Conservation (phyloP, 2,329 filamentous ascomycete genomes). For the Phialophora chinensis region DNA sequence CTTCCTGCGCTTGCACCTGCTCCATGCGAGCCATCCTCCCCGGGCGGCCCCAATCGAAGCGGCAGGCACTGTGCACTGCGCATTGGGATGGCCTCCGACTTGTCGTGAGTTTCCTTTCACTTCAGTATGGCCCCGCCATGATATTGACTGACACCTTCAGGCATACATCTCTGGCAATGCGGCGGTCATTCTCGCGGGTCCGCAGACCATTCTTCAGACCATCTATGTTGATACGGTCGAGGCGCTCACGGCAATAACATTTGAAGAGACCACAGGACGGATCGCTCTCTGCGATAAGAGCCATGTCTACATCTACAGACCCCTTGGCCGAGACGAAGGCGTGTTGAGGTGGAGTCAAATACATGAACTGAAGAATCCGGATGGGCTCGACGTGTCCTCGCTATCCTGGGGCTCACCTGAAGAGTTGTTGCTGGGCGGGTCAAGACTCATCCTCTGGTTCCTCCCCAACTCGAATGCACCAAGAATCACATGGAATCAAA, state of each 20-base stretch:
- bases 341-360: conserved; percentile 58
- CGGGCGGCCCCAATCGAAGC: conserved; percentile 76
- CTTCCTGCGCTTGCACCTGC: conserved; percentile 39
- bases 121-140: conserved; percentile 4
- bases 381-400: conserved; percentile 55
- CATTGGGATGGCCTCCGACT: conserved; percentile 75
- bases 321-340: conserved; percentile 72
- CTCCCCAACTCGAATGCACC: conserved; percentile 48
- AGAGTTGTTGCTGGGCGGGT: conserved; percentile 81
- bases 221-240: conserved; percentile 79
- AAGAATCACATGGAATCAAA: conserved; percentile 71
- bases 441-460: conserved; percentile 72
- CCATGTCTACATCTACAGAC: conserved; percentile 77
- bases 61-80: conserved; percentile 76
- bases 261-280: conserved; percentile 83
- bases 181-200: conserved; percentile 78
- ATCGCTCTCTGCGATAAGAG: conserved; percentile 75
- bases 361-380: conserved; percentile 46
- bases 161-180: conserved; percentile 89
- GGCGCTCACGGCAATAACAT: conserved; percentile 74
- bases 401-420: conserved; percentile 88
- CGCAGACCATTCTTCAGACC: conserved; percentile 80
- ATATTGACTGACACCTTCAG: conserved; percentile 52
- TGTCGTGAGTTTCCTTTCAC: conserved; percentile 62
- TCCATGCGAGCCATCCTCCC: conserved; percentile 81